Percentiles rank a stretch among this genome's conserved stretches.
These are phyloP conservation scores for Sugiyamaella chiloensis DNA, from an alignment of 805 yeast species.

Conservation along the genomic window DNA sequence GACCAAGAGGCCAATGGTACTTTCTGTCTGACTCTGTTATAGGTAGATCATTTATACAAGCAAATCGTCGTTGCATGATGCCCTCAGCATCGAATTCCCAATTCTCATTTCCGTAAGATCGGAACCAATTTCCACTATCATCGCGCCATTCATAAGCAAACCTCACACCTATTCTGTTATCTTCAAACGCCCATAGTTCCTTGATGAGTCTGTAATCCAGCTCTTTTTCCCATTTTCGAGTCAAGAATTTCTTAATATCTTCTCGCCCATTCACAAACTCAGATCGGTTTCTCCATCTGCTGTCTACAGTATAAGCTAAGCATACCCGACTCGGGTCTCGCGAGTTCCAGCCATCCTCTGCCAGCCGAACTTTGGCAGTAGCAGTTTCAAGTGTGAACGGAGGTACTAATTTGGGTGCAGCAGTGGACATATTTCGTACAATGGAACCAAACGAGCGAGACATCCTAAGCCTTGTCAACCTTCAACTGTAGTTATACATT, in stretches of 20 bases:
- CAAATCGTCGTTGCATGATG: neutral
- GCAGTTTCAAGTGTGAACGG: neutral
- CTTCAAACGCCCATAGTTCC: neutral
- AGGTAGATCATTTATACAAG: neutral
- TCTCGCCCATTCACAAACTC: neutral
- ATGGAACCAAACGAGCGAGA: no score
- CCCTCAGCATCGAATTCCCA: neutral
- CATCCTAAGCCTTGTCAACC: no score
- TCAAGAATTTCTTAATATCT: neutral
- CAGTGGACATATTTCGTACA: neutral
- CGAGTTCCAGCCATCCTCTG: slow-evolving; percentile 2
- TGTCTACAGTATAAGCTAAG: neutral
- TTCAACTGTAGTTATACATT: no score
- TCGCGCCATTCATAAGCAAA: neutral
- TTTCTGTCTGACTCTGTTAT: neutral
- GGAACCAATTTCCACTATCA: neutral
- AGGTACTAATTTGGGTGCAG: neutral
- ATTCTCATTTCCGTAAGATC: neutral
- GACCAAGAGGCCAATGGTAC: neutral
- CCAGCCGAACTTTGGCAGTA: neutral
- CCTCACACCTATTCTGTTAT: neutral
- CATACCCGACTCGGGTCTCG: slow-evolving; percentile 2
- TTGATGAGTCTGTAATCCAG: neutral
- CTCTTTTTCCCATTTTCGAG: neutral
- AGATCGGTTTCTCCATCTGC: slow-evolving; percentile 1